phyloP scores from a whole-genome alignment of 306 rosid species.

The Dalbergia oliveri region DNA sequence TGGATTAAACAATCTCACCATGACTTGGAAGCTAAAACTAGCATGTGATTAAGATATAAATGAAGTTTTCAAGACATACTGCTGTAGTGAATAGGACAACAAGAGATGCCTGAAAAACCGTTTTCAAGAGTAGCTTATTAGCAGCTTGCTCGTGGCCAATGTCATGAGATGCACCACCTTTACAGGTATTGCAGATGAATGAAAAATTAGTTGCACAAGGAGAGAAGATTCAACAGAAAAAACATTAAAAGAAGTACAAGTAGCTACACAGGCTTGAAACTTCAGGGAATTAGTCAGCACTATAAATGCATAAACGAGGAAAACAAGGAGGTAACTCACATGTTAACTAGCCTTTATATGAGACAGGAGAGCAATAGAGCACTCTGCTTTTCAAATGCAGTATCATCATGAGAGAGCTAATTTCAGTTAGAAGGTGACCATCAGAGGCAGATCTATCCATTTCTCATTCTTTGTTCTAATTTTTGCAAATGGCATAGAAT shows the following conservation, averaged over 20 bases:
- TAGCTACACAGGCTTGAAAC: constrained; percentile 8
- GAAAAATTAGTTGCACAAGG: constrained; percentile 38
- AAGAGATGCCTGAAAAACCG: constrained; percentile 85
- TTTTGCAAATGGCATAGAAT: constrained; percentile 23
- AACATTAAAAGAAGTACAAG: constrained; percentile 34
- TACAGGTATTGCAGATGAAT: constrained; percentile 32
- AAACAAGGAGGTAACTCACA: constrained; percentile 59
- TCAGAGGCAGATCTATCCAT: constrained; percentile 17
- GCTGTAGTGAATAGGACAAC: constrained; percentile 16
- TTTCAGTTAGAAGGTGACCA: constrained; percentile 38
- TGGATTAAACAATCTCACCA: constrained; percentile 99
- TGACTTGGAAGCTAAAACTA: constrained; percentile 68
- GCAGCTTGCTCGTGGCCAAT: constrained; percentile 99
- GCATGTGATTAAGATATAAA: constrained; percentile 25
- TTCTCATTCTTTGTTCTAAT: constrained; percentile 17
- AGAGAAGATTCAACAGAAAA: constrained; percentile 19
- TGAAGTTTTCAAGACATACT: constrained; percentile 21
- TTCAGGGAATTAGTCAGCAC: constrained; percentile 6
- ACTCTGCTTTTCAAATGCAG: constrained; percentile 76
- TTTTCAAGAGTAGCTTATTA: constrained; percentile 93
- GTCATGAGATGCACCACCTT: constrained; percentile 97
- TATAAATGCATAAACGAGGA: constrained; percentile 1
- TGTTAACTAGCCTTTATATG: constrained; percentile 93
- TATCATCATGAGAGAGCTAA: constrained; percentile 75
- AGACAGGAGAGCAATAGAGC: constrained; percentile 76